These are phyloP conservation scores for Dimocarpus longan DNA, from an alignment of 345 rosid species.

Conservation along the genomic window DNA sequence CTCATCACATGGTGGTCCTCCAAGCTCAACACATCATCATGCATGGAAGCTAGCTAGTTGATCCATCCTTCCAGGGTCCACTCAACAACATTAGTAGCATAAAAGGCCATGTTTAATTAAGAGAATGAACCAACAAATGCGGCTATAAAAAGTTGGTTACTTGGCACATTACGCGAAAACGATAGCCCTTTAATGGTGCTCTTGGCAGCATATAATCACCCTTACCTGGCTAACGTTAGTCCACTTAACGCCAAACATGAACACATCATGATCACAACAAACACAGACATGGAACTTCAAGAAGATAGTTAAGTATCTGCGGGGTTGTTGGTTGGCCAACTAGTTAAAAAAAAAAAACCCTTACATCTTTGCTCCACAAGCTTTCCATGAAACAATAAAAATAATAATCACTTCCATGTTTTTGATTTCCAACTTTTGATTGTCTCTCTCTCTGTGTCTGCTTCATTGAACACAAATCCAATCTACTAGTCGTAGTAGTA, in stretches of 20 bases:
- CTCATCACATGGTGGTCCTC: not conserved
- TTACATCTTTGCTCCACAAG: conserved; percentile 27
- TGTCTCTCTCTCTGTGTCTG: not conserved
- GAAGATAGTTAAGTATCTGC: conserved; percentile 24
- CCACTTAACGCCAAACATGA: not conserved
- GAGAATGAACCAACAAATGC: conserved; percentile 11
- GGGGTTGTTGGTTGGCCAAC: conserved; percentile 35
- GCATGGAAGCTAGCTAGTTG: not conserved
- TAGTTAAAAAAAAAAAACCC: conserved; percentile 3
- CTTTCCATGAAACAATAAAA: conserved; percentile 18
- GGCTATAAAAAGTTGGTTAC: conserved; percentile 12
- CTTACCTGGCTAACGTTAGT: not conserved
- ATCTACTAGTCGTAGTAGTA: not conserved
- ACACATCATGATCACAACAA: not conserved
- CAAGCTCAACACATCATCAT: not conserved
- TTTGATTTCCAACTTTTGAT: not conserved
- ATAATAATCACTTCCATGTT: not conserved
- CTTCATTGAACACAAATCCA: not conserved
- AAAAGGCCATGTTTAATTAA: not conserved
- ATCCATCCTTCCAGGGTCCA: not conserved
- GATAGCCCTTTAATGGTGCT: not conserved
- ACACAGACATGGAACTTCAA: not conserved
- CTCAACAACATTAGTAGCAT: not conserved
- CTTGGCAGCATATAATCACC: not conserved
- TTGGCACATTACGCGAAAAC: conserved; percentile 3